These are phyloP conservation scores for Apiospora marii DNA, from an alignment of 2,329 filamentous ascomycete species.

Conservation along the genomic window DNA sequence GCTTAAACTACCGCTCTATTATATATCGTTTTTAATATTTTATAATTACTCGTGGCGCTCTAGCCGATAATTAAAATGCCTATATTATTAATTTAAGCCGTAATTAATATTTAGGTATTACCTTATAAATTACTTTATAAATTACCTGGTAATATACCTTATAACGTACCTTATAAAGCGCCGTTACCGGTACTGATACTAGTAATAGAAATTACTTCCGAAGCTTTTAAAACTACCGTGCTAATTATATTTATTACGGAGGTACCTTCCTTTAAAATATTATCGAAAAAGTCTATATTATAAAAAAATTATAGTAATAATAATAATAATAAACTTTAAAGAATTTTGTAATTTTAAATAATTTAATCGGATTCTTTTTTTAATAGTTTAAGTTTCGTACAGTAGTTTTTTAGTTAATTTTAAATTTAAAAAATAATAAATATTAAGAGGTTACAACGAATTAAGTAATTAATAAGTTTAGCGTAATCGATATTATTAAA, in stretches of 20 bases:
- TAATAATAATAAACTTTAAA: not conserved
- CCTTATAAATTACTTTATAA: not conserved
- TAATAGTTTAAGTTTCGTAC: not conserved
- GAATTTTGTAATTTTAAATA: not conserved
- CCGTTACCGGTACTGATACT: not conserved
- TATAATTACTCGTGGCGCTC: not conserved
- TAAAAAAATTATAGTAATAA: not conserved
- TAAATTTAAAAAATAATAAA: no score
- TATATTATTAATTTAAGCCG: not conserved
- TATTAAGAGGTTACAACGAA: no score
- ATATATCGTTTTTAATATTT: not conserved
- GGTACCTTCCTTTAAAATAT: not conserved
- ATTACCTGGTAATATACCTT: not conserved
- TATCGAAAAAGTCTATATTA: not conserved
- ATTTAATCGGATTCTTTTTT: not conserved
- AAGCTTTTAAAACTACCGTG: not conserved
- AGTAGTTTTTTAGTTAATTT: not conserved
- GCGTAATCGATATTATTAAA: no score
- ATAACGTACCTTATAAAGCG: no score
- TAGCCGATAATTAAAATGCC: not conserved
- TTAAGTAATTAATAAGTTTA: no score
- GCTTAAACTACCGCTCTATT: not conserved
- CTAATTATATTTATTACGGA: not conserved
- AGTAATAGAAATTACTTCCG: not conserved
- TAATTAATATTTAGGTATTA: not conserved